phyloP scores from a whole-genome alignment of 306 rosid species.

The Fragaria ananassa region DNA sequence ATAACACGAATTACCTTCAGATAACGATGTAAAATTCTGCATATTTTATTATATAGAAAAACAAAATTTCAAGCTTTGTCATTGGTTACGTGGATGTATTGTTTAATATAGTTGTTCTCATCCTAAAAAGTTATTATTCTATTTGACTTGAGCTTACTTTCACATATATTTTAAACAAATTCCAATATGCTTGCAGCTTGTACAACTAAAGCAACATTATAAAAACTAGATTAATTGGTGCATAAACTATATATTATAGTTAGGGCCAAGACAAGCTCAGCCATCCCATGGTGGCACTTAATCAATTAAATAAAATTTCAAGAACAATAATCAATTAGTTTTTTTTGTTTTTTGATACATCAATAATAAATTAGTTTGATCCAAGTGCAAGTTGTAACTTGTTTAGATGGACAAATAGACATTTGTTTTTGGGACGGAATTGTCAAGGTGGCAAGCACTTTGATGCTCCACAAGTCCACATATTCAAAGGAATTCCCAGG shows the following conservation, averaged over 20 bases:
- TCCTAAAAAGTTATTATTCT: constrained; percentile 2
- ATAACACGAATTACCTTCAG: too few relatives aligned
- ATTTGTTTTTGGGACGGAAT: background rate
- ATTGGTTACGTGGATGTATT: background rate
- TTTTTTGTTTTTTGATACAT: too few relatives aligned
- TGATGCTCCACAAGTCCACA: constrained; percentile 12
- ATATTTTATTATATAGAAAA: too few relatives aligned
- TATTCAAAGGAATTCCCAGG: background rate
- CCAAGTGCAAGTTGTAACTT: constrained; percentile 16
- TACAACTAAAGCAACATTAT: background rate
- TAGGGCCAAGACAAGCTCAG: constrained; percentile 8
- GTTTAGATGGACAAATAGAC: background rate
- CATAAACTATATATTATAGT: background rate
- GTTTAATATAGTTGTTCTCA: background rate
- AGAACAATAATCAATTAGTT: background rate
- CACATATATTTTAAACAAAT: background rate
- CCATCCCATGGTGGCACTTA: constrained; percentile 1
- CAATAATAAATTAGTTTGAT: background rate
- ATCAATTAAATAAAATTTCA: background rate
- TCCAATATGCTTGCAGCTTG: background rate
- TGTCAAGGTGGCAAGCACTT: constrained; percentile 21
- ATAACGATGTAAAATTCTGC: too few relatives aligned
- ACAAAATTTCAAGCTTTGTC: too few relatives aligned
- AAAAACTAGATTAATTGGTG: background rate
- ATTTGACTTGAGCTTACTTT: background rate